Evolutionary conservation across 1,284 basidiomycete genomes (phyloP), one percentile per base, ranked within the genome.

Genomic region (Cryptococcus amylolentus): DNA sequence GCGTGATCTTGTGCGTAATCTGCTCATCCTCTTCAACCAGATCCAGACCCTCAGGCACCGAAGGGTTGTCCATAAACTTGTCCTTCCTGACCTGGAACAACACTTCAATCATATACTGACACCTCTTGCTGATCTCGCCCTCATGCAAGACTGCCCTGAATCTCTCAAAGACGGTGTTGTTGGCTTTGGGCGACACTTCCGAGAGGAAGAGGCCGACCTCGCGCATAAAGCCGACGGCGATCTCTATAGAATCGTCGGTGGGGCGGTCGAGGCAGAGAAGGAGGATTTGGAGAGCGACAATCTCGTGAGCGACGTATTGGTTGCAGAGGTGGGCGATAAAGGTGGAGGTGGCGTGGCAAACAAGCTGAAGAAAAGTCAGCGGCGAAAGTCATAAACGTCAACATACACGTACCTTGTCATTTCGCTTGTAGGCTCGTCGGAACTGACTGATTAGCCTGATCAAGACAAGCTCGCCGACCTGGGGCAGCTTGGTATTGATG

Each of bases 41-140:
- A 72, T 99, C 96, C 69, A 99, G 77, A 0, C 92, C 92, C 70
- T 98, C 93, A 1, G 91, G 87, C 46, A 98, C 79, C 61, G 90
- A 85, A 20, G 93, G 94, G 74, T 99, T 97, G 75, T 98, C 95
- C 81, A 97, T 97, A 83, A 91, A 98, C 77, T 90, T 92, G 81
- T 99, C 96, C 79, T 96, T 95, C 63, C 95, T 84, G 10, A 97
- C 91, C 77, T 96, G 93, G 88, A 97, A 96, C 52, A 96, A 81
- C 5, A 98, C 95, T 78, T 98, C 96, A 69, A 99, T 93, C 96
- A 98, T 98, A 79, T 97, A 99, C 73, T 98, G 95, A 27, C 97
- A 92, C 64, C 96, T 86, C 71, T 98, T 94, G 71, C 89, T 91
- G 76, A 98, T 95, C 42, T 84, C 80, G 46, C 91, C 93, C 75